A percentile compares a stretch with the other conserved stretches of the same genome.
phyloP scores from a whole-genome alignment of 2,329 filamentous ascomycete species.

The Exophiala sp. region DNA sequence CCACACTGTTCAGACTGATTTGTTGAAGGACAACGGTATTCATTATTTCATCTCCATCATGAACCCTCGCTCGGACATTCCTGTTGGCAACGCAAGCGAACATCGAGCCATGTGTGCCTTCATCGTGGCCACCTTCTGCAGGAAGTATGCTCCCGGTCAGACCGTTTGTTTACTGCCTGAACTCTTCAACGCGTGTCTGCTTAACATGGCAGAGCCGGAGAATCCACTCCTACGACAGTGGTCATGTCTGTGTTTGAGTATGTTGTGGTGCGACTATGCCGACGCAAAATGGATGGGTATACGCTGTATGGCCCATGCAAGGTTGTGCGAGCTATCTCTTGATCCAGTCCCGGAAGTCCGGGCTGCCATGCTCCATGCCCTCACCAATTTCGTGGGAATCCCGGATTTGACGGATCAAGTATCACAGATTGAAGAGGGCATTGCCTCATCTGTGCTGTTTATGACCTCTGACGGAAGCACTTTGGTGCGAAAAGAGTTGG shows the following conservation, averaged over 20 bases:
- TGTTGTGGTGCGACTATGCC: constrained; percentile 85
- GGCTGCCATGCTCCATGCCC: constrained; percentile 85
- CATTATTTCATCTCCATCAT: constrained; percentile 94
- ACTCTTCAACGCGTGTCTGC: constrained; percentile 68
- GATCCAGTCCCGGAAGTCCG: constrained; percentile 90
- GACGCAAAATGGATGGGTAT: constrained; percentile 98
- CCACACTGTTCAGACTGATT: constrained; percentile 84
- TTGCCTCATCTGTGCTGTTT: constrained; percentile 82
- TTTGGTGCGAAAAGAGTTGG: constrained; percentile 86
- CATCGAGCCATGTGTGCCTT: constrained; percentile 99
- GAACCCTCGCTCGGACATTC: constrained; percentile 76
- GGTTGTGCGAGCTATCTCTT: constrained; percentile 74
- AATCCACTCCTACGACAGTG: constrained; percentile 90
- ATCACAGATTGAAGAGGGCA: constrained; percentile 81
- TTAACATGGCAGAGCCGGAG: constrained; percentile 77
- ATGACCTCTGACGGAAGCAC: constrained; percentile 94
- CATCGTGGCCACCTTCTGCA: constrained; percentile 95
- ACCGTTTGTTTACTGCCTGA: constrained; percentile 87
- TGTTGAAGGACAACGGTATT: constrained; percentile 95
- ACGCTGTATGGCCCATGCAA: constrained; percentile 75
- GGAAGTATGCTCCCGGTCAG: constrained; percentile 86
- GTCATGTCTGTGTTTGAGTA: constrained; percentile 92
- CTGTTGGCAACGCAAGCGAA: constrained; percentile 83
- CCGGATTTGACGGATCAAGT: constrained; percentile 89
- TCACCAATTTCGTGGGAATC: constrained; percentile 92